Evolutionary conservation across 345 rosid species (phyloP), one percentile per base, ranked within the genome.

Genomic region (Gossypium mustelinum): DNA sequence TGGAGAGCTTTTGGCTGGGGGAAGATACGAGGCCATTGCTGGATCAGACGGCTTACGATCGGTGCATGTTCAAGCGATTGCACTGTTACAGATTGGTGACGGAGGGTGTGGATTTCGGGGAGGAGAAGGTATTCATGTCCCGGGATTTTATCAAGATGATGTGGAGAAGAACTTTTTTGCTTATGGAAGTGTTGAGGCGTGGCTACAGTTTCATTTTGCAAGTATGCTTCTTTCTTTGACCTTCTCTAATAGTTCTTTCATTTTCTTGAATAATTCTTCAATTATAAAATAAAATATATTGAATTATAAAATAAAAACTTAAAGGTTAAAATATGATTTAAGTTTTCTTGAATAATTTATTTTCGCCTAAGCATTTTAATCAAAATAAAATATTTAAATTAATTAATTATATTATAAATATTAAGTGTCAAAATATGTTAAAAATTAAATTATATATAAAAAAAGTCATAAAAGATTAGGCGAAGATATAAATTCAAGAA

Each of bases 1-100:
- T 94, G 65, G 93, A 89, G 74, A 81, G 93, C 58, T 89, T 94
- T 45, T 90, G 97, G 97, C 65, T 86, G 7, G 98, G 97, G 9
- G 85, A 89, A 16, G 89, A 59, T 9, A 90, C 60, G 3, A 56
- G 60, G 12, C 60, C 60, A 18, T 20, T 56, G 60, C 60, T 56
- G 17, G 97, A 94, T 75, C 87, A 85, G 29, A 79, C 88, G 16
- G 85, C 98, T 4, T 84, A 85, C 17, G 85, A 81, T 1, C 87
- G 94, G 5, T 90, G 94, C 81, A 79, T 8, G 50, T 89, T 90
- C 44, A 86, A 74, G 81, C 71, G 91, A 80, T 85, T 87, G 12
- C 89, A 94, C 64, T 92, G 98, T 77, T 92, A 89, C 79, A 84
- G 79, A 64, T 80, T 94, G 67, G 85, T 79, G 3, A 86, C 88